Conservation (phyloP, 495 filamentous ascomycete genomes). For the Peziza echinospora region DNA sequence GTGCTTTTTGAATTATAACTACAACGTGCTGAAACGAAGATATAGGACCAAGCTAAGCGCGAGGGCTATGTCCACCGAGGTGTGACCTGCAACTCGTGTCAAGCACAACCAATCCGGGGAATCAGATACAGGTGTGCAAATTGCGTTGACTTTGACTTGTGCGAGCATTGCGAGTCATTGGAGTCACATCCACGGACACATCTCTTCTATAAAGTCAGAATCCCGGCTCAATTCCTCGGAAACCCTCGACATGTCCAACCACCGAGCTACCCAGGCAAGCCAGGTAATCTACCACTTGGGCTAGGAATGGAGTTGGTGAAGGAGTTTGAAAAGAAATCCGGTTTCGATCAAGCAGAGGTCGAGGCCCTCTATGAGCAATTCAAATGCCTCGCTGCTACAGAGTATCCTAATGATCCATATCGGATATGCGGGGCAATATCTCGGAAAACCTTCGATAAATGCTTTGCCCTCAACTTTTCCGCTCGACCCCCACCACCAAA, state of each 20-base stretch:
- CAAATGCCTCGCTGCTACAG: constrained; percentile 66
- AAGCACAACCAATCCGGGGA: constrained; percentile 65
- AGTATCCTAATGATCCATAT: constrained; percentile 67
- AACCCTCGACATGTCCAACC: constrained; percentile 48
- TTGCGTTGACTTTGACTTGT: constrained; percentile 79
- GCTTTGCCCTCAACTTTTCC: constrained; percentile 65
- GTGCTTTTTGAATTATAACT: background rate
- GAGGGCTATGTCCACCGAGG: constrained; percentile 87
- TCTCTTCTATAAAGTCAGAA: constrained; percentile 79
- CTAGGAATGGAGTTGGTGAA: constrained; percentile 41
- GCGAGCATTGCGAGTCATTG: constrained; percentile 69
- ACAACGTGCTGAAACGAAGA: background rate
- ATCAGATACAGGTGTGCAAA: constrained; percentile 83
- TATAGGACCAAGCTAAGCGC: constrained; percentile 23
- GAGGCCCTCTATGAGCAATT: constrained; percentile 95
- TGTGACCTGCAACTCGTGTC: constrained; percentile 78
- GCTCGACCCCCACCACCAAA: constrained; percentile 56
- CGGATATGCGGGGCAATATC: constrained; percentile 65
- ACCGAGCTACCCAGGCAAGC: constrained; percentile 80
- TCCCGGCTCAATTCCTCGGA: constrained; percentile 47
- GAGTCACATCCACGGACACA: constrained; percentile 77
- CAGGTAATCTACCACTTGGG: constrained; percentile 38
- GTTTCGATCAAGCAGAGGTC: constrained; percentile 60
- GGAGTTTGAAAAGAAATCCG: constrained; percentile 45
- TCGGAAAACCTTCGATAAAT: constrained; percentile 70